Evolutionary conservation across 1,284 basidiomycete genomes (phyloP).

Genomic region (Caloboletus inedulis): DNA sequence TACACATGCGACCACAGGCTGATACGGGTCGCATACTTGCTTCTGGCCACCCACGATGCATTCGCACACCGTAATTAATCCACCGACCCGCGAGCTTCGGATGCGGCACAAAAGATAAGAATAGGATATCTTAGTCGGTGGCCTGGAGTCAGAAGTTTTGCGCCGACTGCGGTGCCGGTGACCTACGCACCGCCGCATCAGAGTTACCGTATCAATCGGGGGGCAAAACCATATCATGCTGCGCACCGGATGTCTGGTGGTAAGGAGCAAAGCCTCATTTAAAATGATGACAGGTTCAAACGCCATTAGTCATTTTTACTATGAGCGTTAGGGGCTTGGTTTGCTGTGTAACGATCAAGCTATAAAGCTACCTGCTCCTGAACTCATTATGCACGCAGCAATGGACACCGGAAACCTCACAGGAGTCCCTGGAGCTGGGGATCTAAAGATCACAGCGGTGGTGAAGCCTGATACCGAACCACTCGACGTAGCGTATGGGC

Average conservation of each 20-base stretch:
- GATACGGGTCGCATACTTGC: too few relatives aligned
- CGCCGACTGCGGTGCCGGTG: too few relatives aligned
- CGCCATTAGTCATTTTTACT: not conserved
- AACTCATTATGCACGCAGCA: not conserved
- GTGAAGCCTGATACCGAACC: not conserved
- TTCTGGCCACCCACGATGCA: too few relatives aligned
- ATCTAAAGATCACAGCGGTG: not conserved
- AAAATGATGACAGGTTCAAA: not conserved
- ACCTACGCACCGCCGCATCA: too few relatives aligned
- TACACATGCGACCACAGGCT: too few relatives aligned
- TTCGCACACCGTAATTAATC: not conserved
- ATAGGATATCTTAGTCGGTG: not conserved
- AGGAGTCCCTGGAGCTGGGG: conserved; percentile 1
- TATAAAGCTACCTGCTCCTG: not conserved
- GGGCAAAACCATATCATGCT: not conserved
- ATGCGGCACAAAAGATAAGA: not conserved
- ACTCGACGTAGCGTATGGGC: conserved; percentile 5
- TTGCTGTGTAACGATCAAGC: not conserved
- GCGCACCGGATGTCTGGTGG: not conserved
- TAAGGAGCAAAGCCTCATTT: not conserved
- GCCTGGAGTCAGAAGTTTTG: not conserved
- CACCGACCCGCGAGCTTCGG: not conserved
- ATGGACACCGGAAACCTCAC: conserved; percentile 10
- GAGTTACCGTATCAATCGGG: too few relatives aligned
- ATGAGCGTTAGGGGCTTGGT: not conserved